Evolutionary conservation across 345 rosid genomes (phyloP).

Genomic region (thale cress (Arabidopsis thaliana)): TAIR10.1 NC_003071.7:14200001-14200500

Average conservation of each 20-base stretch:
- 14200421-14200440: slow-evolving; percentile 70
- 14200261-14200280: neutral
- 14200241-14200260: neutral
- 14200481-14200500: slow-evolving; percentile 26
- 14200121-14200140: slow-evolving; percentile 97
- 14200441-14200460: slow-evolving; percentile 41
- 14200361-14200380: slow-evolving; percentile 71
- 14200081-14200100: slow-evolving; percentile 90
- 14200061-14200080: neutral
- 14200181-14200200: slow-evolving; percentile 50
- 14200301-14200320: slow-evolving; percentile 89
- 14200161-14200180: slow-evolving; percentile 96
- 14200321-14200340: slow-evolving; percentile 82
- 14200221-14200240: neutral
- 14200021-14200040: neutral
- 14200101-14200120: slow-evolving; percentile 66
- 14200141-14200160: slow-evolving; percentile 95
- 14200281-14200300: slow-evolving; percentile 99
- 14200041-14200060: neutral
- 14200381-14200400: slow-evolving; percentile 89
- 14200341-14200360: slow-evolving; percentile 92
- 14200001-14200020: slow-evolving; percentile 51
- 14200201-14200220: neutral
- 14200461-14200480: slow-evolving; percentile 19
- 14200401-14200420: slow-evolving; percentile 78